Conservation (phyloP, 805 yeast species). For the Wickerhamiella musiphila region DNA sequence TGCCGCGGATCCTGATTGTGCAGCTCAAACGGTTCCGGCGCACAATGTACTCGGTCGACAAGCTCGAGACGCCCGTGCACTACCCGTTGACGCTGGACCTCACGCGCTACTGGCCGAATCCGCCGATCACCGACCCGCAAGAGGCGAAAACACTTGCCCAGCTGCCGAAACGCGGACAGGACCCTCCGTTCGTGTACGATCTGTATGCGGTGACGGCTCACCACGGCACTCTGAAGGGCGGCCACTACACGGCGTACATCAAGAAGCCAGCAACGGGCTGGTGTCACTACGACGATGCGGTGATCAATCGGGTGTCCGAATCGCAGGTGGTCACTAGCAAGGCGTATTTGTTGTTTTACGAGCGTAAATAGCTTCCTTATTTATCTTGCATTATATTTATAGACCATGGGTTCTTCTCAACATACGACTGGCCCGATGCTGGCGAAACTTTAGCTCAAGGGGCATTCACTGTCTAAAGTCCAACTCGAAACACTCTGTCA, state of each 20-base stretch:
- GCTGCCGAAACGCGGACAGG: constrained; percentile 52
- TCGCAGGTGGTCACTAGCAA: constrained; percentile 45
- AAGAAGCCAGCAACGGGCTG: constrained; percentile 47
- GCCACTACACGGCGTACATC: constrained; percentile 77
- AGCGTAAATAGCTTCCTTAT: constrained; percentile 21
- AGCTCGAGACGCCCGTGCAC: constrained; percentile 45
- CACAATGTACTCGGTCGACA: constrained; percentile 24
- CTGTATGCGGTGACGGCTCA: constrained; percentile 74
- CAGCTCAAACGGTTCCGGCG: constrained; percentile 68
- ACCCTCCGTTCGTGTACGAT: constrained; percentile 62
- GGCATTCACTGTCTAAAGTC: too few species aligned
- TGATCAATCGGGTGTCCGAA: constrained; percentile 32
- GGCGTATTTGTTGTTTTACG: constrained; percentile 73
- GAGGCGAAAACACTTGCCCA: constrained; percentile 31
- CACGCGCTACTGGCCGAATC: constrained; percentile 53
- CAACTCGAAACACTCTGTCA: too few species aligned
- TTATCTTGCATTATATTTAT: neutral
- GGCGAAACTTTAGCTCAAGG: too few species aligned
- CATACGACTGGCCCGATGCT: too few species aligned
- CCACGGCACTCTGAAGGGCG: constrained; percentile 64
- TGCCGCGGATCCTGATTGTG: constrained; percentile 64
- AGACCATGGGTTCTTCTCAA: too few species aligned
- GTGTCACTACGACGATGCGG: constrained; percentile 73
- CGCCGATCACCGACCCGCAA: constrained; percentile 14
- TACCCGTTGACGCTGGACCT: constrained; percentile 55